Conservation (phyloP, 345 rosid genomes). For the Linum tenue region DNA sequence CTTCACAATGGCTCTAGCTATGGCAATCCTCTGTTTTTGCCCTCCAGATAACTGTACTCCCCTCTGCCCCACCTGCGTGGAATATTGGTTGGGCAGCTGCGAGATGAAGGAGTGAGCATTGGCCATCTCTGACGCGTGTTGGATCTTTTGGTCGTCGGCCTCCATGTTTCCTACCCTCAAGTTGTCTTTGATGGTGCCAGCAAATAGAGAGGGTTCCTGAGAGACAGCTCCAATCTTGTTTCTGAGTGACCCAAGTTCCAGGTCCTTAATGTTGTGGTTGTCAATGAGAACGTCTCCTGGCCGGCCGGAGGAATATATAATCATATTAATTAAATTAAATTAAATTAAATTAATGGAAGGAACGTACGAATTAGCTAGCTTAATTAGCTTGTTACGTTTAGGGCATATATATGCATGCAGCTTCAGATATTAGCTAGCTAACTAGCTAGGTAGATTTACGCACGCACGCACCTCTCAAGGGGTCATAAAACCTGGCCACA, state of each 20-base stretch:
- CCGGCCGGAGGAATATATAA: slow-evolving; percentile 3
- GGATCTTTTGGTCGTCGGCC: slow-evolving; percentile 36
- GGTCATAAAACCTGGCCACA: slow-evolving; percentile 56
- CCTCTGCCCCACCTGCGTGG: slow-evolving; percentile 56
- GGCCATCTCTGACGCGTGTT: slow-evolving; percentile 43
- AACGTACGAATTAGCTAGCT: too few relatives aligned
- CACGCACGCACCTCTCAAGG: slow-evolving; percentile 30
- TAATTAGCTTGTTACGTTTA: too few relatives aligned
- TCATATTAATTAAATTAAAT: not conserved
- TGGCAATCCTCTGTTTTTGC: slow-evolving; percentile 61
- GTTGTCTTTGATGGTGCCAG: slow-evolving; percentile 52
- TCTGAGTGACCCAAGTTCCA: slow-evolving; percentile 42
- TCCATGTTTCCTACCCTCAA: slow-evolving; percentile 49
- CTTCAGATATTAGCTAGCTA: too few relatives aligned
- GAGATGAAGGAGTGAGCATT: slow-evolving; percentile 48
- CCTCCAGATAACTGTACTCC: slow-evolving; percentile 66
- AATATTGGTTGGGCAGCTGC: slow-evolving; percentile 41
- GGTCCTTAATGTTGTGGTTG: slow-evolving; percentile 40
- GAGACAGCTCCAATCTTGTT: slow-evolving; percentile 45
- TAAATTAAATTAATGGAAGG: too few relatives aligned
- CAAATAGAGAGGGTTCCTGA: slow-evolving; percentile 56
- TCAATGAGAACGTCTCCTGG: slow-evolving; percentile 47
- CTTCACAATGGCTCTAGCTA: slow-evolving; percentile 58
- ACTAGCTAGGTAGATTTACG: not conserved
- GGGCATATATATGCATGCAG: too few relatives aligned